These are phyloP conservation scores for Peterozyma xylosa DNA, from an alignment of 805 yeast species.

Conservation along the genomic window DNA sequence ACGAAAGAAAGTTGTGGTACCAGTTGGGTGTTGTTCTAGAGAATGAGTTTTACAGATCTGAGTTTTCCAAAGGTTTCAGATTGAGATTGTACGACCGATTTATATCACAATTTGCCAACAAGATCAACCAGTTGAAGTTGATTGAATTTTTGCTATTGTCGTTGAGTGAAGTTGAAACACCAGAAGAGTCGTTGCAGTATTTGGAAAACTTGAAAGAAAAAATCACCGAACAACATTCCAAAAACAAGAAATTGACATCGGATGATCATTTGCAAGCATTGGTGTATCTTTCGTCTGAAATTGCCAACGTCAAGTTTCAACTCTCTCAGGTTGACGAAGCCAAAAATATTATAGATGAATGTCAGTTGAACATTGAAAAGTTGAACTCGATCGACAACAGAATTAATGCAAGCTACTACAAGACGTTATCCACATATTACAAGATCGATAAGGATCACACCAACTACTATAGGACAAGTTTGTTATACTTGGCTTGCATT, in stretches of 20 bases:
- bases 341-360: constrained; percentile 57
- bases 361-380: constrained; percentile 49
- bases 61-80: constrained; percentile 47
- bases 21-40: constrained; percentile 71
- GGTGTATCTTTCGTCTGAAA: constrained; percentile 57
- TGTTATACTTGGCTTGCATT: constrained; percentile 76
- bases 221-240: constrained; percentile 28
- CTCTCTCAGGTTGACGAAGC: constrained; percentile 42
- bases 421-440: constrained; percentile 69
- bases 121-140: constrained; percentile 71
- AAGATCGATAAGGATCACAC: constrained; percentile 75
- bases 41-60: constrained; percentile 49
- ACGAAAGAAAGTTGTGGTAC: constrained; percentile 91
- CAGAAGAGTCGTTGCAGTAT: constrained; percentile 43
- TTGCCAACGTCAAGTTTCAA: constrained; percentile 60
- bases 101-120: constrained; percentile 56
- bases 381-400: constrained; percentile 49
- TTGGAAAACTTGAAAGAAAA: constrained; percentile 34
- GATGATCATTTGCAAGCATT: constrained; percentile 39
- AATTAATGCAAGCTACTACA: constrained; percentile 77
- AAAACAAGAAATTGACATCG: constrained; percentile 23
- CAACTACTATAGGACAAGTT: constrained; percentile 69
- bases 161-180: constrained; percentile 31
- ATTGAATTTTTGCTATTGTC: constrained; percentile 66
- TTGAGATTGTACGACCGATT: constrained; percentile 65